Percentiles rank a stretch among this genome's conserved stretches.
Conservation (phyloP, 768 basidiomycete species). For the Tremella yokohamensis region DNA sequence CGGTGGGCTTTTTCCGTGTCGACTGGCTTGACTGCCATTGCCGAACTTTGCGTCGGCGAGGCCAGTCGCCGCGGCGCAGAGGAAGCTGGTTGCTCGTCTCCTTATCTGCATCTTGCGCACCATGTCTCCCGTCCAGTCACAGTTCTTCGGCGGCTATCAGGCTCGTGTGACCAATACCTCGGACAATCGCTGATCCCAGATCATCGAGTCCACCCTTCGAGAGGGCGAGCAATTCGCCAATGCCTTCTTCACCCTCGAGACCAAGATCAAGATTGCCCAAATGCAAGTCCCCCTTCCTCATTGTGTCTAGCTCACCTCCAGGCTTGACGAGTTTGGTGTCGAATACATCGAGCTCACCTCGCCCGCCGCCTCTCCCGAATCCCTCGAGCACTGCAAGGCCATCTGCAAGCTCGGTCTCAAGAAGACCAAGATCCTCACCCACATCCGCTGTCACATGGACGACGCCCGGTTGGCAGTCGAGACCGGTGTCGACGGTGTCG, state of each 20-base stretch:
- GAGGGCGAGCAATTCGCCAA: conserved; percentile 99
- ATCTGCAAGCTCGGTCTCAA: conserved; percentile 98
- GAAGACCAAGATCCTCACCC: conserved; percentile 76
- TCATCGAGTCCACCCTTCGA: conserved; percentile 48
- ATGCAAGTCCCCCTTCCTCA: conserved; percentile 53
- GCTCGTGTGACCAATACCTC: too few species aligned
- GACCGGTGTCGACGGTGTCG: conserved; percentile 97
- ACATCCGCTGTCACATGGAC: conserved; percentile 99
- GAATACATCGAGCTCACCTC: conserved; percentile 99
- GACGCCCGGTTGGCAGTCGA: conserved; percentile 97
- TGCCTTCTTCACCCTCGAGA: conserved; percentile 98
- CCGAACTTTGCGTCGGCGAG: too few species aligned
- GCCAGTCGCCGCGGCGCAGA: too few species aligned
- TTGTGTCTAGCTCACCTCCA: conserved; percentile 10
- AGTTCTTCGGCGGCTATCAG: too few species aligned
- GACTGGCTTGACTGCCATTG: too few species aligned
- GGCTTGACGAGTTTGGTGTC: conserved; percentile 93
- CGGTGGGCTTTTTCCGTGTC: too few species aligned
- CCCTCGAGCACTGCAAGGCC: conserved; percentile 85
- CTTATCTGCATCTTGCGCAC: too few species aligned
- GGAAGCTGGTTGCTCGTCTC: too few species aligned
- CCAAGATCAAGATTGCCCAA: conserved; percentile 98
- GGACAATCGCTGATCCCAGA: conserved; percentile 3
- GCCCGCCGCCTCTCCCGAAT: conserved; percentile 94
- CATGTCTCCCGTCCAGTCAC: too few species aligned